Percentiles rank a stretch among this genome's conserved stretches.
phyloP scores from a whole-genome alignment of 805 yeast genomes.

The Kuraishia piskuri region DNA sequence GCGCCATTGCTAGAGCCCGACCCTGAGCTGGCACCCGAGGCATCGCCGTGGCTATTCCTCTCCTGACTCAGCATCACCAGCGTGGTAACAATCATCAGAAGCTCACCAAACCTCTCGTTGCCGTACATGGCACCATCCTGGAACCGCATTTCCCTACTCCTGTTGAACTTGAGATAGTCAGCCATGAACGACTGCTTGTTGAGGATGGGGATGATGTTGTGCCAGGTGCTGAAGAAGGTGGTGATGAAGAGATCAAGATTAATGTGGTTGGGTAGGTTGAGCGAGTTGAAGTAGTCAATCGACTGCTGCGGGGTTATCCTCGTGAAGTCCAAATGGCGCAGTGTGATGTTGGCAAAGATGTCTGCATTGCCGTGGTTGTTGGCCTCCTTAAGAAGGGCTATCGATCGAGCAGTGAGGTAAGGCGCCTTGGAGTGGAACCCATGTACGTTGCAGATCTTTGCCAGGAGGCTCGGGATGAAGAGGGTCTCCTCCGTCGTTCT shows the following conservation, averaged over 20 bases:
- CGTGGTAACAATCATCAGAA: constrained; percentile 38
- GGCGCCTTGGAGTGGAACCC: constrained; percentile 69
- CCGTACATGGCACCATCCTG: constrained; percentile 31
- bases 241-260: constrained; percentile 63
- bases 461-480: constrained; percentile 63
- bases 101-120: constrained; percentile 49
- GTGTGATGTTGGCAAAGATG: constrained; percentile 19
- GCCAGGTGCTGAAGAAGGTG: constrained; percentile 73
- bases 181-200: constrained; percentile 61
- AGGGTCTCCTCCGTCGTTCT: constrained; percentile 73
- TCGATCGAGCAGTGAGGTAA: constrained; percentile 59
- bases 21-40: neutral
- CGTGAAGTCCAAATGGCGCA: constrained; percentile 29
- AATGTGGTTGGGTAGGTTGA: constrained; percentile 41
- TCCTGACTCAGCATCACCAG: constrained; percentile 37
- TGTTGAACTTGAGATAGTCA: constrained; percentile 41
- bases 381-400: constrained; percentile 58
- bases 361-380: constrained; percentile 23
- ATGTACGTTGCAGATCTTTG: constrained; percentile 59
- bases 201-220: constrained; percentile 56
- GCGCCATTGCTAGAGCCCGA: neutral
- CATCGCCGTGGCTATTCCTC: constrained; percentile 12
- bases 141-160: constrained; percentile 35
- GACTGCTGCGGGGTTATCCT: constrained; percentile 32
- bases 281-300: constrained; percentile 30